Evolutionary conservation across 805 yeast genomes (phyloP).

Genomic region (Candida cerambycidarum): DNA sequence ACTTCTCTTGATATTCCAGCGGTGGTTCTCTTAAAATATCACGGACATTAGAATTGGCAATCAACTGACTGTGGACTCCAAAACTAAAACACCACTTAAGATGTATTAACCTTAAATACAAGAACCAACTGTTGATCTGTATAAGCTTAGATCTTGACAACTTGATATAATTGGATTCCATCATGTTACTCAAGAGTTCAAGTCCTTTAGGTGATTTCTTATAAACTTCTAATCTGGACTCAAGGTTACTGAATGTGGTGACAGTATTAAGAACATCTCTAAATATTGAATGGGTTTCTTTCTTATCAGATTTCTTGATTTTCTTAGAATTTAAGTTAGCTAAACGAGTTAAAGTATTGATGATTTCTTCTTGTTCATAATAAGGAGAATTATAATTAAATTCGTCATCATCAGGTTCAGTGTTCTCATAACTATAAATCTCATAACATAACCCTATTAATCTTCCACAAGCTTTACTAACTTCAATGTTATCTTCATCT

Average conservation of each 20-base stretch:
- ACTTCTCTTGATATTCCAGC: constrained; percentile 22
- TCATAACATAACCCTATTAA: constrained; percentile 59
- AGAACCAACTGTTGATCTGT: constrained; percentile 51
- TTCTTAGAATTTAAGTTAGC: constrained; percentile 55
- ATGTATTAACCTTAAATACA: constrained; percentile 47
- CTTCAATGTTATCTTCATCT: constrained; percentile 42
- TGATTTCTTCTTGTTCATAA: constrained; percentile 50
- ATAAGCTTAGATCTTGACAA: constrained; percentile 46
- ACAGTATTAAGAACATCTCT: constrained; percentile 56
- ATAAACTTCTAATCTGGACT: constrained; percentile 34
- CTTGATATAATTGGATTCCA: constrained; percentile 39
- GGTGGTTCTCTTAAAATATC: constrained; percentile 38
- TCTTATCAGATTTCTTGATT: constrained; percentile 62
- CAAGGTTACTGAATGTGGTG: constrained; percentile 35
- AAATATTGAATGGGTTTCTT: constrained; percentile 57
- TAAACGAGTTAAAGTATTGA: constrained; percentile 40
- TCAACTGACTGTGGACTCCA: constrained; percentile 51
- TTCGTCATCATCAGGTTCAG: constrained; percentile 37
- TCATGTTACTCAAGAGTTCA: constrained; percentile 29
- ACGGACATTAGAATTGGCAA: constrained; percentile 33
- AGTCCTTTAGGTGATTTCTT: constrained; percentile 36
- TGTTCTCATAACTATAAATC: constrained; percentile 44
- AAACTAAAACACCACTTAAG: constrained; percentile 53
- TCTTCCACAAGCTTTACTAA: constrained; percentile 56
- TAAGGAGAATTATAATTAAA: constrained; percentile 51